Percentiles rank a stretch among this genome's conserved stretches.
phyloP scores from a whole-genome alignment of 352 stramenopile species.

The Pythium vanterpoolii region DNA sequence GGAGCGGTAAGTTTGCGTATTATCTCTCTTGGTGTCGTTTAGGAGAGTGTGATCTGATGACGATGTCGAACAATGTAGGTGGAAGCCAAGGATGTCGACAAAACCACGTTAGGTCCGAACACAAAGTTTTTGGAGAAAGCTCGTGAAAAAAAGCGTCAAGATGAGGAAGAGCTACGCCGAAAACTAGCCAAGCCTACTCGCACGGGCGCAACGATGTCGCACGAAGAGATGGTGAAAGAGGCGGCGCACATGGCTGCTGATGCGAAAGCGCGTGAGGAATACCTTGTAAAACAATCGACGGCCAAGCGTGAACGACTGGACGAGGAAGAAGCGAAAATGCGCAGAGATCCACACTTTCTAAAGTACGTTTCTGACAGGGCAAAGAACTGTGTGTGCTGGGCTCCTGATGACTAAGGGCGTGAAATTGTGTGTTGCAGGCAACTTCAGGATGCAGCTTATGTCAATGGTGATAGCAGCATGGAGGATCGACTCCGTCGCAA shows the following conservation, averaged over 20 bases:
- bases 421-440: conserved; percentile 28
- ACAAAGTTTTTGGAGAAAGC: conserved; percentile 71
- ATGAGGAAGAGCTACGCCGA: conserved; percentile 64
- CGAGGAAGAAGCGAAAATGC: conserved; percentile 46
- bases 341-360: conserved; percentile 70
- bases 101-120: conserved; percentile 71
- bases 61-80: conserved; percentile 22
- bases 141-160: conserved; percentile 57
- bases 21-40: not conserved
- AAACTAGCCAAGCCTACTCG: conserved; percentile 53
- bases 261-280: conserved; percentile 61
- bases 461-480: conserved; percentile 61
- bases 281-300: conserved; percentile 44
- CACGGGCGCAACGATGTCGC: conserved; percentile 23
- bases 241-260: conserved; percentile 74
- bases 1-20: conserved; percentile 44
- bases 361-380: conserved; percentile 35
- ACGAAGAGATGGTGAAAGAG: conserved; percentile 63
- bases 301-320: conserved; percentile 58
- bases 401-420: not conserved
- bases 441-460: conserved; percentile 73
- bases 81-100: conserved; percentile 73
- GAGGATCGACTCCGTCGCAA: conserved; percentile 73
- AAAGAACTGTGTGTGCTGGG: not conserved
- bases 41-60: not conserved